Conservation (phyloP, 208 protist species). For the Leishmania martiniquensis region DNA sequence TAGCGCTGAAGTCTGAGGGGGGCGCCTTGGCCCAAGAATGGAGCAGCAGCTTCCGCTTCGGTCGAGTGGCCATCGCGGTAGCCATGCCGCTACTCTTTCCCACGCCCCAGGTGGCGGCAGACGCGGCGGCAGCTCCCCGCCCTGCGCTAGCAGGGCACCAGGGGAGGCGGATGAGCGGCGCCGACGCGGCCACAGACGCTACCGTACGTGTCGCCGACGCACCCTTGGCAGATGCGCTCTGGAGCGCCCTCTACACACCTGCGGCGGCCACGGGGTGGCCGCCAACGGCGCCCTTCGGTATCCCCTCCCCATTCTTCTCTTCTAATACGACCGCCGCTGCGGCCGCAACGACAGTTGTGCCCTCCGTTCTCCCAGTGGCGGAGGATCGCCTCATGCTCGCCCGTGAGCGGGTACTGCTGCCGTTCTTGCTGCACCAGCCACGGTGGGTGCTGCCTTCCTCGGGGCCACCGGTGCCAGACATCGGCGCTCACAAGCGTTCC, state of each 20-base stretch:
- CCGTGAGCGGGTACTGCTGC: slow-evolving; percentile 47
- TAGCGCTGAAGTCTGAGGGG: background rate
- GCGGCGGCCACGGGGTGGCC: background rate
- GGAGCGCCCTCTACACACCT: slow-evolving; percentile 16
- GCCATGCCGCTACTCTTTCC: background rate
- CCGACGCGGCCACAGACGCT: background rate
- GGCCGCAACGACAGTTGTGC: background rate
- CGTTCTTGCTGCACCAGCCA: slow-evolving; percentile 38
- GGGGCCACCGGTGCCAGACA: background rate
- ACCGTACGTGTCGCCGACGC: background rate
- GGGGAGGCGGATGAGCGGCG: background rate
- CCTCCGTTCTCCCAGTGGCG: background rate
- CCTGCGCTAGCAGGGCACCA: background rate
- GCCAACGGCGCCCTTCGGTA: background rate
- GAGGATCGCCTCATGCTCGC: slow-evolving; percentile 31
- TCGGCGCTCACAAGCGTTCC: background rate
- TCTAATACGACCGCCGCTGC: background rate
- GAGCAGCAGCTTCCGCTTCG: background rate
- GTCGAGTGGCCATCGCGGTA: slow-evolving; percentile 10
- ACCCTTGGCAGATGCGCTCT: slow-evolving; percentile 20
- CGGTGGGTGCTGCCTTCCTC: slow-evolving; percentile 7
- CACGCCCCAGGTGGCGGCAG: background rate
- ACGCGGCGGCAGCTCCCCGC: background rate
- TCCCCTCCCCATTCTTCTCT: background rate
- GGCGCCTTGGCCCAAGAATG: background rate